phyloP scores from a whole-genome alignment of 176 grass and related monocot genomes.

The Eleusine coracana region DNA sequence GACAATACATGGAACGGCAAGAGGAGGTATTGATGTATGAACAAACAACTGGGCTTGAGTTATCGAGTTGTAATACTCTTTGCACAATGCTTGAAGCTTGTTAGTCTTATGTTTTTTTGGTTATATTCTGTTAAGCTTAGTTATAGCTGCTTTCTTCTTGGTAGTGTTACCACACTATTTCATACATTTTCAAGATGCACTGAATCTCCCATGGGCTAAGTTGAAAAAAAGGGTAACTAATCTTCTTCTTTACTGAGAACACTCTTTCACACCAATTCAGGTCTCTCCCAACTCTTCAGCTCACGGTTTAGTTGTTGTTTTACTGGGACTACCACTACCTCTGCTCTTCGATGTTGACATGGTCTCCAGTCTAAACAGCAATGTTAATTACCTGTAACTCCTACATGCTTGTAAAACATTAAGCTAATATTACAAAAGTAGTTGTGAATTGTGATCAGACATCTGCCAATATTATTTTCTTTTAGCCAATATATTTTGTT shows the following conservation, averaged over 20 bases:
- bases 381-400: slow-evolving; percentile 18
- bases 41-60: slow-evolving; percentile 18
- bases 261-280: slow-evolving; percentile 21
- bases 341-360: neutral
- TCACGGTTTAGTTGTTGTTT: slow-evolving; percentile 16
- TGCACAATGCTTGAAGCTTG: neutral
- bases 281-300: slow-evolving; percentile 21
- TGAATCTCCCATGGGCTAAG: neutral
- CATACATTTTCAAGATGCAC: neutral
- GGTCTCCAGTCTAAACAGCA: neutral
- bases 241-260: neutral
- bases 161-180: neutral
- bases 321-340: neutral
- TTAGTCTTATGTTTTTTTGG: slow-evolving; percentile 8
- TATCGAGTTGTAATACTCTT: slow-evolving; percentile 12
- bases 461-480: slow-evolving; percentile 16
- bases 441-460: slow-evolving; percentile 2
- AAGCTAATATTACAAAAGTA: neutral
- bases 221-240: slow-evolving; percentile 15
- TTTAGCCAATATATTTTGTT: slow-evolving; percentile 21
- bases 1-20: slow-evolving; percentile 93
- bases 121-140: slow-evolving; percentile 13
- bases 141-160: slow-evolving; percentile 19
- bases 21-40: slow-evolving; percentile 65
- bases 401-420: slow-evolving; percentile 22